Evolutionary conservation across 1,139 yeast genomes (phyloP).

Genomic region (Yamadazyma sp.): DNA sequence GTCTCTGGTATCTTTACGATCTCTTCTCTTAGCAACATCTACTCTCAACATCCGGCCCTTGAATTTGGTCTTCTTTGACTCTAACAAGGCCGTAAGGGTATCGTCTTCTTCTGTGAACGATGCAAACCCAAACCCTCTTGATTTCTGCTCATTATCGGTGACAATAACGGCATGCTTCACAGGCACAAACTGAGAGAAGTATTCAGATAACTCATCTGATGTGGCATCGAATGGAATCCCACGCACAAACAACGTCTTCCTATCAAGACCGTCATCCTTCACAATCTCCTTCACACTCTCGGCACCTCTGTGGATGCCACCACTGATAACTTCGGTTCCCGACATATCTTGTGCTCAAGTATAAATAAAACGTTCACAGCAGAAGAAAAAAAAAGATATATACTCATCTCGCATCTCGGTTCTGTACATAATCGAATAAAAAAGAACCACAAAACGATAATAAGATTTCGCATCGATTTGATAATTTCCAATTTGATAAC

Average conservation of each 20-base stretch:
- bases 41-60: slow-evolving; percentile 68
- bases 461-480: too few species aligned
- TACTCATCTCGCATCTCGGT: slow-evolving; percentile 8
- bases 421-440: neutral
- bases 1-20: slow-evolving; percentile 52
- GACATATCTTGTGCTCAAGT: slow-evolving; percentile 9
- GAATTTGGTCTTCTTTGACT: slow-evolving; percentile 66
- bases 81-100: slow-evolving; percentile 70
- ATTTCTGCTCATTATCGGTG: slow-evolving; percentile 67
- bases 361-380: too few species aligned
- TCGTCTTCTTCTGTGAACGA: slow-evolving; percentile 87
- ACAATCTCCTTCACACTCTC: neutral
- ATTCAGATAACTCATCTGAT: slow-evolving; percentile 75
- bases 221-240: slow-evolving; percentile 80
- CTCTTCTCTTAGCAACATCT: slow-evolving; percentile 91
- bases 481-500: too few species aligned
- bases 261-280: slow-evolving; percentile 44
- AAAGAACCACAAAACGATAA: neutral
- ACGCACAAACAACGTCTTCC: slow-evolving; percentile 78
- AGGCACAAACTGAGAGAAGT: slow-evolving; percentile 89
- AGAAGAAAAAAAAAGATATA: neutral
- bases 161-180: slow-evolving; percentile 95
- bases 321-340: slow-evolving; percentile 2
- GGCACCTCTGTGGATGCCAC: neutral
- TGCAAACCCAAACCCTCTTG: slow-evolving; percentile 95